A percentile compares a stretch with the other conserved stretches of the same genome.
phyloP scores from a whole-genome alignment of 1,284 basidiomycete species.

The Acaromyces ingoldii region DNA sequence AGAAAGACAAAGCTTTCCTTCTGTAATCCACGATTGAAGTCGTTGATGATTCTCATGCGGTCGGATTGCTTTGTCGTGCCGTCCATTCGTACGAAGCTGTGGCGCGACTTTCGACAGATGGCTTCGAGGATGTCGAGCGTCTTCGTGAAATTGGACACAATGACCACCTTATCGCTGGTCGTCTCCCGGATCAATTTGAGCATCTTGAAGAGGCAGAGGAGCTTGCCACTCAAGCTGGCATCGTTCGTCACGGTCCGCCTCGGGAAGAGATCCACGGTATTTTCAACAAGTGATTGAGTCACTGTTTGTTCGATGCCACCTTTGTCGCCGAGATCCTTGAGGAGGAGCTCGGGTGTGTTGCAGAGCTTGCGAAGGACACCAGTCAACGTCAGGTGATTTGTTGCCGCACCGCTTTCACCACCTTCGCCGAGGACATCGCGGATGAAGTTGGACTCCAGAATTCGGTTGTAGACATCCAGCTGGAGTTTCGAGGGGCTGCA shows the following conservation, averaged over 20 bases:
- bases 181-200: constrained; percentile 62
- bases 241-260: constrained; percentile 25
- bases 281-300: constrained; percentile 22
- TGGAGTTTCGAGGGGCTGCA: constrained; percentile 58
- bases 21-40: constrained; percentile 25
- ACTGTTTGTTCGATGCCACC: constrained; percentile 10
- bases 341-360: constrained; percentile 82
- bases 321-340: constrained; percentile 59
- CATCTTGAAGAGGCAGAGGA: constrained; percentile 69
- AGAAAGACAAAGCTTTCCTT: constrained; percentile 67
- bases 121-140: constrained; percentile 88
- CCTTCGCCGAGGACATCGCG: constrained; percentile 26
- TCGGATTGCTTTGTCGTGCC: constrained; percentile 56
- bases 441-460: constrained; percentile 52
- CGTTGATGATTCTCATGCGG: constrained; percentile 32
- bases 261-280: constrained; percentile 21
- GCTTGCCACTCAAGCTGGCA: constrained; percentile 54
- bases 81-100: constrained; percentile 79
- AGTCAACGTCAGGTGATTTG: constrained; percentile 43
- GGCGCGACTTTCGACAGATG: constrained; percentile 70
- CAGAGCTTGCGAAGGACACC: constrained; percentile 69
- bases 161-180: constrained; percentile 64
- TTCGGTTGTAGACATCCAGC: constrained; percentile 69
- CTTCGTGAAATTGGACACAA: constrained; percentile 55
- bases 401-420: constrained; percentile 21